Evolutionary conservation across 2,329 filamentous ascomycete genomes (phyloP), one percentile per base, ranked within the genome.

Genomic region (Diaporthe velutina): DNA sequence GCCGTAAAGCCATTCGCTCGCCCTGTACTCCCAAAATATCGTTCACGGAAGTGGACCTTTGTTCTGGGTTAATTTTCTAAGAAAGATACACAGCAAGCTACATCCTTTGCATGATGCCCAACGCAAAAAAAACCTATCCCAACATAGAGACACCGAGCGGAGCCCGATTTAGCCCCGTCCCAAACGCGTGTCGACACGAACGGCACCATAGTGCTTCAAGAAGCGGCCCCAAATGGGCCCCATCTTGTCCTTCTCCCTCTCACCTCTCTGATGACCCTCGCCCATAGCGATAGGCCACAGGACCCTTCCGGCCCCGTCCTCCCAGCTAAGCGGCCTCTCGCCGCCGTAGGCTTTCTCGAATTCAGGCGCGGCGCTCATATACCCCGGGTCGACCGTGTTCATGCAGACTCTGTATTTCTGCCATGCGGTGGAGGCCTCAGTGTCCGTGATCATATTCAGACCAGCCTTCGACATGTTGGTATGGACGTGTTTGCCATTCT

Each of bases 381-480:
- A 84, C 0, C 82, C 83, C 3, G 83, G 82, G 70, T 84, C 83
- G 10, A 84, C 82, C 0, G 81, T 82, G 73, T 85, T 85, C 78
- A 85, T 84, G 4, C 81, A 82, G 28, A 84, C 80, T 17, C 77
- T 55, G 13, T 78, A 76, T 1, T 70, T 76, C 28, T 76, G 68
- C 84, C 83, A 85, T 2, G 80, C 78, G 8, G 66, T 52, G 0
- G 73, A 75, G 7, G 82, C 81, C 67, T 85, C 83, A 0, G 83
- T 84, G 75, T 84, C 82, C 0, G 83, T 85, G 58, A 84, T 82
- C 83, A 85, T 85, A 77, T 84, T 84, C 19, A 85, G 79, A 1
- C 81, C 83, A 9, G 83, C 83, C 66, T 85, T 85, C 28, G 82
- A 82, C 81, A 84, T 84, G 75, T 84, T 84, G 13, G 83, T 85